phyloP scores from a whole-genome alignment of 1,284 basidiomycete genomes.

The Ceratobasidium sp. region DNA sequence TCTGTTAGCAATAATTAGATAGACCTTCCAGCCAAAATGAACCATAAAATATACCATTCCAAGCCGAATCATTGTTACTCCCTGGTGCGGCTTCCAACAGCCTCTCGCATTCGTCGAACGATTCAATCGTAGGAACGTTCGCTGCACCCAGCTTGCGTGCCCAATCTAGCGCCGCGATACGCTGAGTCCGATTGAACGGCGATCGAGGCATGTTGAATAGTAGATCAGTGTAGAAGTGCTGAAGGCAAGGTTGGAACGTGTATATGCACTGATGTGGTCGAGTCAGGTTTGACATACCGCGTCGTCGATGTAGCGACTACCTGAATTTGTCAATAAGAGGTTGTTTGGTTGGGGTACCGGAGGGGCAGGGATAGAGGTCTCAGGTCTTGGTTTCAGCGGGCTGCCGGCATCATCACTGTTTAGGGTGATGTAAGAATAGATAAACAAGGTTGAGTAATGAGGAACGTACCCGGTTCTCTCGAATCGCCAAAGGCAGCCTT shows the following conservation, averaged over 20 bases:
- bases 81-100: not conserved
- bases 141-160: slow-evolving; percentile 47
- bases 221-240: slow-evolving; percentile 47
- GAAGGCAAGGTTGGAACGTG: not conserved
- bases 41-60: not conserved
- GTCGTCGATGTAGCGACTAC: not conserved
- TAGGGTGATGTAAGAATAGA: no score
- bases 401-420: no score
- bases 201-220: slow-evolving; percentile 48
- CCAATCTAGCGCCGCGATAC: slow-evolving; percentile 48
- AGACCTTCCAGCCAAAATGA: not conserved
- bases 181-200: slow-evolving; percentile 48
- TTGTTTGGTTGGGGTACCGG: no score
- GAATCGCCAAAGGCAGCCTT: not conserved
- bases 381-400: no score
- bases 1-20: no score
- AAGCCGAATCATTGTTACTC: not conserved
- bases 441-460: not conserved
- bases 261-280: not conserved
- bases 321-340: no score
- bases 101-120: slow-evolving; percentile 18
- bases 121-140: slow-evolving; percentile 16
- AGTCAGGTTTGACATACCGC: not conserved
- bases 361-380: no score
- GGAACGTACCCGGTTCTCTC: not conserved